These are phyloP conservation scores for Geotrichum fermentans DNA, from an alignment of 1,139 yeast genomes.

Conservation along the genomic window DNA sequence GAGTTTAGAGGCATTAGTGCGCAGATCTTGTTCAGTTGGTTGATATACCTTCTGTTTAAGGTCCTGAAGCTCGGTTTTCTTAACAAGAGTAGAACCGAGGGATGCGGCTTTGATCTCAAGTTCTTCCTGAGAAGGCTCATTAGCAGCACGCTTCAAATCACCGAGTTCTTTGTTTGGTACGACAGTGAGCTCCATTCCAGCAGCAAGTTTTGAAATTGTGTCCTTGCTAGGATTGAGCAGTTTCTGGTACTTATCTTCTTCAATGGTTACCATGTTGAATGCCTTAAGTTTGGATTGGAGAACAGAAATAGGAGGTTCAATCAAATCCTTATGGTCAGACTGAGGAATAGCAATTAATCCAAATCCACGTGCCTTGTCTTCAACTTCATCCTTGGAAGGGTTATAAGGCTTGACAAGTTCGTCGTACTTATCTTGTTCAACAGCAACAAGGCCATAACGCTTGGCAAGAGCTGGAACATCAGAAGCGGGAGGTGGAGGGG, in stretches of 20 bases:
- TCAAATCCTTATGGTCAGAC: conserved; percentile 14
- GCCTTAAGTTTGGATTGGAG: conserved; percentile 13
- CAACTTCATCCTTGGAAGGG: conserved; percentile 28
- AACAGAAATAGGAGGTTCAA: conserved; percentile 32
- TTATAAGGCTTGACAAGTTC: conserved; percentile 26
- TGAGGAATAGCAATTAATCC: conserved; percentile 14
- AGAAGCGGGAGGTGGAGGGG: conserved; percentile 24
- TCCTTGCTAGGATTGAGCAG: conserved; percentile 8
- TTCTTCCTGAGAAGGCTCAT: conserved; percentile 12
- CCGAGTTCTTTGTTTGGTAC: conserved; percentile 33
- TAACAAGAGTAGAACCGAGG: conserved; percentile 36
- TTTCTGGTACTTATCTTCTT: conserved; percentile 34
- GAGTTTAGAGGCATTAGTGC: conserved; percentile 24
- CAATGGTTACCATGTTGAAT: conserved; percentile 10
- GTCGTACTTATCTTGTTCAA: conserved; percentile 26
- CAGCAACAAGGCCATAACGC: conserved; percentile 29
- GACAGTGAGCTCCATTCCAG: conserved; percentile 39
- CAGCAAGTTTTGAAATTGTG: conserved; percentile 5
- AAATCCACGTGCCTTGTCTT: conserved; percentile 24
- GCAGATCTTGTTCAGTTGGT: conserved; percentile 35
- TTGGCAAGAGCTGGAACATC: conserved; percentile 27
- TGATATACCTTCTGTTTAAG: conserved; percentile 21
- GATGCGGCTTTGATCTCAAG: conserved; percentile 35
- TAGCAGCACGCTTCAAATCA: conserved; percentile 8
- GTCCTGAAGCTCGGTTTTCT: conserved; percentile 32